Conservation (phyloP, 202 grass and related monocot genomes). For the Miscanthus sacchariflorus region DNA sequence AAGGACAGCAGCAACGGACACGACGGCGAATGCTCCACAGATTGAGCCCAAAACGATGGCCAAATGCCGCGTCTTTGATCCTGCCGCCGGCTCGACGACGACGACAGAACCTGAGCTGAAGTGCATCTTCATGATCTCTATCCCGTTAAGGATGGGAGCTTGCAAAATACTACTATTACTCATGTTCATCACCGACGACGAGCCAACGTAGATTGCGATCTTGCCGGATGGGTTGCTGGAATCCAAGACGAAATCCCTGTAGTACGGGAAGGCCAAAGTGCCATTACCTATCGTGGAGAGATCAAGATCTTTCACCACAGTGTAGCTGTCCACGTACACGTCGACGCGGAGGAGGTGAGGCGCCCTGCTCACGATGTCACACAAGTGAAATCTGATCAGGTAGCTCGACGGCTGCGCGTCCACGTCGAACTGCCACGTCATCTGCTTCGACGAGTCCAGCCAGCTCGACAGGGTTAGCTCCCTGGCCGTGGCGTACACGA, state of each 20-base stretch:
- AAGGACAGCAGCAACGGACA: constrained; percentile 24
- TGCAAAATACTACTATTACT: not conserved
- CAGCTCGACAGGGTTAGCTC: not conserved
- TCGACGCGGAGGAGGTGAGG: constrained; percentile 38
- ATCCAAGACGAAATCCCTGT: constrained; percentile 50
- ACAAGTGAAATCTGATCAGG: constrained; percentile 57
- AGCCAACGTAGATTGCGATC: constrained; percentile 29
- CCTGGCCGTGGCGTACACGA: constrained; percentile 55
- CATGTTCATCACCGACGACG: not conserved
- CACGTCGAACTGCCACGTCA: constrained; percentile 55
- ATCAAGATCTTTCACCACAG: not conserved
- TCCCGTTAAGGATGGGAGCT: constrained; percentile 49
- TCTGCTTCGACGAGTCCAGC: not conserved
- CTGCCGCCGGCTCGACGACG: constrained; percentile 39
- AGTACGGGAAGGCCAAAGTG: constrained; percentile 45
- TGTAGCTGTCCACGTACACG: constrained; percentile 18
- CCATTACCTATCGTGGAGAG: constrained; percentile 27
- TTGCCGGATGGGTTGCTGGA: constrained; percentile 27
- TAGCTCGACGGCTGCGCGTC: constrained; percentile 38
- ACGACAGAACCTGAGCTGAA: constrained; percentile 18
- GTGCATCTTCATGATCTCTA: constrained; percentile 65
- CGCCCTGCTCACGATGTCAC: constrained; percentile 50
- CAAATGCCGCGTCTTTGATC: constrained; percentile 18
- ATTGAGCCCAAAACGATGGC: constrained; percentile 47
- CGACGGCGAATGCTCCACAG: constrained; percentile 35